phyloP scores from a whole-genome alignment of 1,284 basidiomycete species.

The Trichosporon sp. region DNA sequence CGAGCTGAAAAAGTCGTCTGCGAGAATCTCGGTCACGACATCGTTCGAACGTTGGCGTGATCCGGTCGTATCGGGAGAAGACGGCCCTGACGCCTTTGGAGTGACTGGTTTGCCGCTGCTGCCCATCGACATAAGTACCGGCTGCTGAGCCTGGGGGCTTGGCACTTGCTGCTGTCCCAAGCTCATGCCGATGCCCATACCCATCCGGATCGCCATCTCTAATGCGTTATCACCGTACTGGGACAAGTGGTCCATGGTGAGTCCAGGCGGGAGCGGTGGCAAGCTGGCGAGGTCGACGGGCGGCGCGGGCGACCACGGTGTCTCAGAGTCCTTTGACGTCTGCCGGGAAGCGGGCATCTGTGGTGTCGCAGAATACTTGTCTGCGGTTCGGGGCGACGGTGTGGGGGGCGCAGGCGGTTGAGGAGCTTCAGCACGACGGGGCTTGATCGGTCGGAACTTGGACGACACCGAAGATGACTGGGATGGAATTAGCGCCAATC shows the following conservation, averaged over 20 bases:
- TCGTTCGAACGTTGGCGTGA: slow-evolving; percentile 33
- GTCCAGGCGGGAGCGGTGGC: slow-evolving; percentile 52
- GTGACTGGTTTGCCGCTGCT: slow-evolving; percentile 12
- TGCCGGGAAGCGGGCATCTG: slow-evolving; percentile 21
- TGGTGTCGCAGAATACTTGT: slow-evolving; percentile 23
- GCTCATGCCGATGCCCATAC: slow-evolving; percentile 57
- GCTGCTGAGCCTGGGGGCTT: slow-evolving; percentile 13
- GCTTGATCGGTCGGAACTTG: slow-evolving; percentile 36
- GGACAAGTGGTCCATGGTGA: slow-evolving; percentile 50
- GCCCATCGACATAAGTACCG: neutral
- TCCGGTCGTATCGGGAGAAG: slow-evolving; percentile 13
- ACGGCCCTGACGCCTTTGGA: slow-evolving; percentile 17
- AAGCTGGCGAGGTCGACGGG: slow-evolving; percentile 34
- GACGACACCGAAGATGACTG: slow-evolving; percentile 26
- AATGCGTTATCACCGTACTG: slow-evolving; percentile 52
- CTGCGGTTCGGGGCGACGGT: slow-evolving; percentile 27
- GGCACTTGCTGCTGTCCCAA: slow-evolving; percentile 35
- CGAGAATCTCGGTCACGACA: slow-evolving; percentile 51
- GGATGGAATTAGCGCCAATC: slow-evolving; percentile 9
- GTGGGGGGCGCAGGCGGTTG: slow-evolving; percentile 31
- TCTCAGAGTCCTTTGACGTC: slow-evolving; percentile 30
- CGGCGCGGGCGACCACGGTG: slow-evolving; percentile 18
- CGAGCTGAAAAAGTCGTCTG: slow-evolving; percentile 50
- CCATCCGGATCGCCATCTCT: slow-evolving; percentile 58
- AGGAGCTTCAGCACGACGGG: slow-evolving; percentile 34